Evolutionary conservation across 257 asterid genomes (phyloP).

Genomic region (Lantana camara): DNA sequence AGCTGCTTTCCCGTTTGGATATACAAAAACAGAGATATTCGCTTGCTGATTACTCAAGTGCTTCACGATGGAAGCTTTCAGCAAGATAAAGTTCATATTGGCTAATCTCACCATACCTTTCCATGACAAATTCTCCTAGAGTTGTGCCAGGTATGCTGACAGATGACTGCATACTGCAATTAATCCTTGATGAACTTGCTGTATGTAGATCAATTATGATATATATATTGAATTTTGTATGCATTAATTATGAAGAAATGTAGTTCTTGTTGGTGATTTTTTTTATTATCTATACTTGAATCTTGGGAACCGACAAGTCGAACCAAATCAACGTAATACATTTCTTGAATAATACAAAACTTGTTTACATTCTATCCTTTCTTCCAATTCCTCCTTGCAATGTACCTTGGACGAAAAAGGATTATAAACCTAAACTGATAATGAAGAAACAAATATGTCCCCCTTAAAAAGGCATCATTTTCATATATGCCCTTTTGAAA

Average conservation of each 20-base stretch:
- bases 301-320: too few species aligned
- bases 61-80: too few species aligned
- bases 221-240: not conserved
- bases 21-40: not conserved
- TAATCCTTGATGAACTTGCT: not conserved
- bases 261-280: conserved; percentile 1
- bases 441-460: too few species aligned
- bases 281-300: not conserved
- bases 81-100: too few species aligned
- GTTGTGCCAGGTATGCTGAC: conserved; percentile 11
- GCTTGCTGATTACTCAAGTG: not conserved
- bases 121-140: not conserved
- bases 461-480: too few species aligned
- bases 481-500: too few species aligned
- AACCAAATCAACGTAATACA: too few species aligned
- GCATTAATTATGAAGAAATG: not conserved
- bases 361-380: too few species aligned
- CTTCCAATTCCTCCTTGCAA: too few species aligned
- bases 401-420: too few species aligned
- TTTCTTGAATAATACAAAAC: too few species aligned
- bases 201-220: conserved; percentile 2
- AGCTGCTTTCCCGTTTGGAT: conserved; percentile 5
- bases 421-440: too few species aligned
- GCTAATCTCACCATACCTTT: conserved; percentile 5
- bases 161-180: not conserved